phyloP scores from a whole-genome alignment of 2,329 filamentous ascomycete species.

The Fusarium domesticum region DNA sequence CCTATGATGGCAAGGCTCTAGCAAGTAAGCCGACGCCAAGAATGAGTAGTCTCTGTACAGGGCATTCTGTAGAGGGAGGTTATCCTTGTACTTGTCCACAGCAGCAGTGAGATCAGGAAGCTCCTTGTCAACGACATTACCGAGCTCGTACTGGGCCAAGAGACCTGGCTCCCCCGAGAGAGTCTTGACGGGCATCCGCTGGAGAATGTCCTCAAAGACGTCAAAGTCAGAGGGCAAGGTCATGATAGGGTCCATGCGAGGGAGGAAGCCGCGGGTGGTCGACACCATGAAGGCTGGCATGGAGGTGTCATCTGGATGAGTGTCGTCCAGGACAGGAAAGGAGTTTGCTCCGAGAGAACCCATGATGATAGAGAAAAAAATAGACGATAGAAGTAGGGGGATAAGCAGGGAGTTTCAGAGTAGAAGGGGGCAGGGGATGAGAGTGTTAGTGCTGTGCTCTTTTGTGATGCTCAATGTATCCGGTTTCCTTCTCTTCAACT shows the following conservation, averaged over 20 bases:
- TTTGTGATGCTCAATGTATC: constrained; percentile 5
- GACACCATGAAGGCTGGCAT: constrained; percentile 78
- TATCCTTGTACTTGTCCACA: constrained; percentile 68
- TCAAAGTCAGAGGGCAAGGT: constrained; percentile 71
- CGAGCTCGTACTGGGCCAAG: constrained; percentile 70
- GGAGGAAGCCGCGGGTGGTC: constrained; percentile 70
- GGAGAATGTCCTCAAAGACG: constrained; percentile 66
- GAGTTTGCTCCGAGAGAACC: constrained; percentile 37
- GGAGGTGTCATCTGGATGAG: constrained; percentile 58
- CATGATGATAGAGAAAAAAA: constrained; percentile 35
- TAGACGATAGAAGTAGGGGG: neutral
- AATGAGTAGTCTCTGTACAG: constrained; percentile 91
- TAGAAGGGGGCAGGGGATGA: neutral
- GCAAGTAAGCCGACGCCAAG: constrained; percentile 80
- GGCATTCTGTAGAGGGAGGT: constrained; percentile 78
- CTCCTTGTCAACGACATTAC: constrained; percentile 67
- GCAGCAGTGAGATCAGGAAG: constrained; percentile 73
- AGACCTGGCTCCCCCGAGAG: constrained; percentile 71
- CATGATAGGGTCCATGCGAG: constrained; percentile 60
- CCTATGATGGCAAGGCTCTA: constrained; percentile 84
- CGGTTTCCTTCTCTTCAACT: constrained; percentile 6
- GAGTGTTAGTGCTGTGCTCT: neutral
- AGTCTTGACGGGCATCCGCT: constrained; percentile 76
- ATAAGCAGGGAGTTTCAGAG: neutral
- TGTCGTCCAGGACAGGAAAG: constrained; percentile 63